Evolutionary conservation across 805 yeast species (phyloP).

Genomic region (Myxozyma mucilagina): DNA sequence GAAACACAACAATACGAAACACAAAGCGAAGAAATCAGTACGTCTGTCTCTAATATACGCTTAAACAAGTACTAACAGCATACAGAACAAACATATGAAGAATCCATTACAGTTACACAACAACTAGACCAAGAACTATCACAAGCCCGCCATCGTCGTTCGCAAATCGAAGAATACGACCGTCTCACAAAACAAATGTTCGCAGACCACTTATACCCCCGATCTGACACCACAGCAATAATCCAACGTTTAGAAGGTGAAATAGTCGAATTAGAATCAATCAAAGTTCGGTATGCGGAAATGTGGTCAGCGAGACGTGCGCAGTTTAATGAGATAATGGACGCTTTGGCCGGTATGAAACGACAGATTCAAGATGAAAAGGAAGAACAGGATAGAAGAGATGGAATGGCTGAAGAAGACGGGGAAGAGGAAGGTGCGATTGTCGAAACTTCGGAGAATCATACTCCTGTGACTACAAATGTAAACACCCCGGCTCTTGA

Average conservation of each 20-base stretch:
- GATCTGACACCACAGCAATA: constrained; percentile 29
- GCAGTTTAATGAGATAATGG: constrained; percentile 32
- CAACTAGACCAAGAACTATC: constrained; percentile 20
- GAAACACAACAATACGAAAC: constrained; percentile 32
- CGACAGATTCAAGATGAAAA: constrained; percentile 31
- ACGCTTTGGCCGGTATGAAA: constrained; percentile 30
- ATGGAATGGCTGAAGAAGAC: constrained; percentile 21
- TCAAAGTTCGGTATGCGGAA: constrained; percentile 19
- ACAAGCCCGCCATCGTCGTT: constrained; percentile 29
- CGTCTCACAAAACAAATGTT: constrained; percentile 14
- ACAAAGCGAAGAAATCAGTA: constrained; percentile 25
- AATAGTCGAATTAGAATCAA: constrained; percentile 33
- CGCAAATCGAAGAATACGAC: constrained; percentile 35
- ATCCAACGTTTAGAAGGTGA: constrained; percentile 33
- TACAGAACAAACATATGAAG: constrained; percentile 6
- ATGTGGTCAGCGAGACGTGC: constrained; percentile 33
- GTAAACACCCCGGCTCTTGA: background rate
- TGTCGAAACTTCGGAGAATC: background rate
- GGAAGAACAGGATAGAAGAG: constrained; percentile 28
- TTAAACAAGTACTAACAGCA: background rate
- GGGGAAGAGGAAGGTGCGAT: constrained; percentile 21
- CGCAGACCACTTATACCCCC: constrained; percentile 19
- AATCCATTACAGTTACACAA: background rate
- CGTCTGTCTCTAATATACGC: constrained; percentile 1
- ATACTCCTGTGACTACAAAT: background rate